Conservation (phyloP, 768 basidiomycete genomes). For the Calocybe gangraenosa region DNA sequence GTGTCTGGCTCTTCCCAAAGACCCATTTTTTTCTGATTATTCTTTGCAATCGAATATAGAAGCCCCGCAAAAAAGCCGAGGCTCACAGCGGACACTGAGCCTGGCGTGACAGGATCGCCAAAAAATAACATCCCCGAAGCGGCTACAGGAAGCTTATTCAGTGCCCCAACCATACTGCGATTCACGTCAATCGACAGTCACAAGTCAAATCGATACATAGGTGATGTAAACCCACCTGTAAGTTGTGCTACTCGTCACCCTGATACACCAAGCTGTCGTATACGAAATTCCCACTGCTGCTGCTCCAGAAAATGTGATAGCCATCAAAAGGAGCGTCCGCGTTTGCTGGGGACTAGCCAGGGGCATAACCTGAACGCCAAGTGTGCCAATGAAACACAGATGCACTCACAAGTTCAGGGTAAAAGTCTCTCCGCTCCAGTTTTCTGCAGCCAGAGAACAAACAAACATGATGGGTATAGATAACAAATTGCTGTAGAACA, state of each 20-base stretch:
- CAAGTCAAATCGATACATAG: no score
- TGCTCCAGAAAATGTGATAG: conserved; percentile 95
- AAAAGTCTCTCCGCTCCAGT: conserved; percentile 83
- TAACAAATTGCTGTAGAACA: conserved; percentile 97
- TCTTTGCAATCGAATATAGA: conserved; percentile 92
- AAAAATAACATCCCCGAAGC: conserved; percentile 99
- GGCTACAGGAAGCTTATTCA: conserved; percentile 97
- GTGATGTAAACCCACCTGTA: conserved; percentile 61
- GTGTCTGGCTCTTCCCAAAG: conserved; percentile 43
- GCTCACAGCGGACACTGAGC: conserved; percentile 83
- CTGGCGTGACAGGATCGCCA: conserved; percentile 82
- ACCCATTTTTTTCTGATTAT: conserved; percentile 82
- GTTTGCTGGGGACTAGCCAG: conserved; percentile 74
- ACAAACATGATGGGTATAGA: conserved; percentile 87
- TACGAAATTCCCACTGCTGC: conserved; percentile 98
- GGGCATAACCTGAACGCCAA: conserved; percentile 4
- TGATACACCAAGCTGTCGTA: conserved; percentile 97
- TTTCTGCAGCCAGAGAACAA: conserved; percentile 81
- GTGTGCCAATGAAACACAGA: background rate
- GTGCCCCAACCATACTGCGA: conserved; percentile 90
- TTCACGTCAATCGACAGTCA: conserved; percentile 5
- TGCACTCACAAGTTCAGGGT: conserved; percentile 81
- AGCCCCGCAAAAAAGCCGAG: conserved; percentile 91
- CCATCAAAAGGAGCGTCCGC: conserved; percentile 71
- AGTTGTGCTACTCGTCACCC: conserved; percentile 95